phyloP scores from a whole-genome alignment of 2,329 filamentous ascomycete genomes.

The Colletotrichum somersetense region DNA sequence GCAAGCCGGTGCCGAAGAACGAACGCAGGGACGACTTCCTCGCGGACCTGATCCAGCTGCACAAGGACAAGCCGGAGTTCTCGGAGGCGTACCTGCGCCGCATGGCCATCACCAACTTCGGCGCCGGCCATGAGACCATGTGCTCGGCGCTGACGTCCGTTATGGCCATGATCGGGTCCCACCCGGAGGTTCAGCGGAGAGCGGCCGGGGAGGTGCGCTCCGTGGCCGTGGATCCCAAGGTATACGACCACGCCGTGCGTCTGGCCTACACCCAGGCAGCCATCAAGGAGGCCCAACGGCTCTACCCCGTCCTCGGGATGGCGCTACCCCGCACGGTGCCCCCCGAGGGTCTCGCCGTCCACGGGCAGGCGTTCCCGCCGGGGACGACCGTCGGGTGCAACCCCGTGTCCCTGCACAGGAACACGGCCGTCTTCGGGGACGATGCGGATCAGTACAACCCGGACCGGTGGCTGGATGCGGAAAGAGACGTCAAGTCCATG shows the following conservation, averaged over 20 bases:
- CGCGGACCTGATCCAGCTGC: constrained; percentile 60
- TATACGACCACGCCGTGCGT: constrained; percentile 45
- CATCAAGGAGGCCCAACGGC: constrained; percentile 64
- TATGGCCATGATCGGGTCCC: constrained; percentile 60
- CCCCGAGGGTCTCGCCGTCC: constrained; percentile 50
- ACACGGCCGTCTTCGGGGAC: constrained; percentile 61
- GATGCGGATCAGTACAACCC: constrained; percentile 60
- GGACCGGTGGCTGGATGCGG: constrained; percentile 60
- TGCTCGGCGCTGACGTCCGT: constrained; percentile 64
- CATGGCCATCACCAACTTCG: constrained; percentile 68
- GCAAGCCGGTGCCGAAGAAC: constrained; percentile 46
- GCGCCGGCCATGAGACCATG: constrained; percentile 67
- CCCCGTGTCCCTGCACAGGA: constrained; percentile 64
- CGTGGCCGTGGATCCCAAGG: constrained; percentile 14
- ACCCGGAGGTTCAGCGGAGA: constrained; percentile 49
- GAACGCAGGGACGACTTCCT: constrained; percentile 56
- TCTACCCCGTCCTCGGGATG: constrained; percentile 66
- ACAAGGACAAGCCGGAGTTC: constrained; percentile 60
- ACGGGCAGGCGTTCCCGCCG: constrained; percentile 56
- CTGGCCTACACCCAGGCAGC: constrained; percentile 58
- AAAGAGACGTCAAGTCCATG: constrained; percentile 52
- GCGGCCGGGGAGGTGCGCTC: constrained; percentile 50
- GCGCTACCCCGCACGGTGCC: constrained; percentile 62
- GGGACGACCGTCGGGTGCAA: constrained; percentile 65
- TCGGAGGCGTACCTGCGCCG: constrained; percentile 62